Evolutionary conservation across 2,329 filamentous ascomycete species (phyloP).

Genomic region (Fusarium sp.): DNA sequence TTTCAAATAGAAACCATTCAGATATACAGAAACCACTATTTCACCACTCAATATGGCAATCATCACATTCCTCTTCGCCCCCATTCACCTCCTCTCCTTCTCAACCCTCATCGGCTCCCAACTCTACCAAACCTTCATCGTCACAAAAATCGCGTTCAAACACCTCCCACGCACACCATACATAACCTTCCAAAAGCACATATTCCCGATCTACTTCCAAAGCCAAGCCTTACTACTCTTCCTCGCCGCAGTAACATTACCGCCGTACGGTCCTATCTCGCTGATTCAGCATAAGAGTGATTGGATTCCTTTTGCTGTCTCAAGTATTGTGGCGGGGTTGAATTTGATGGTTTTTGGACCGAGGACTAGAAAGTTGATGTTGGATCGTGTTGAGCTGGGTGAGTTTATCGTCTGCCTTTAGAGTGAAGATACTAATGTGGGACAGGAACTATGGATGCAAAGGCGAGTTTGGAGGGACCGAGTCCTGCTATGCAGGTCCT

Average conservation of each 20-base stretch:
- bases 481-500: conserved; percentile 31
- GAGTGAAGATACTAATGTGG: not conserved
- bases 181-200: conserved; percentile 53
- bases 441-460: conserved; percentile 29
- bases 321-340: conserved; percentile 47
- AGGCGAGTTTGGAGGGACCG: conserved; percentile 17
- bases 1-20: accelerated
- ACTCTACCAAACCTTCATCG: conserved; percentile 56
- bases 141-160: conserved; percentile 52
- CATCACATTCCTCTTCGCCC: conserved; percentile 44
- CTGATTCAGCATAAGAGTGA: conserved; percentile 47
- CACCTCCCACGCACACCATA: conserved; percentile 53
- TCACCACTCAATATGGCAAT: conserved; percentile 25
- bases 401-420: not conserved
- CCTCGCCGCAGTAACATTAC: conserved; percentile 51
- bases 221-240: conserved; percentile 52
- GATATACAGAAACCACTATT: too few relatives aligned
- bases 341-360: conserved; percentile 56
- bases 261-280: conserved; percentile 48
- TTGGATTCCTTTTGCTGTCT: conserved; percentile 53
- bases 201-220: conserved; percentile 58
- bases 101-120: conserved; percentile 55
- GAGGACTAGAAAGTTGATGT: conserved; percentile 47
- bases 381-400: conserved; percentile 46
- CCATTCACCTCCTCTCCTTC: conserved; percentile 55